phyloP scores from a whole-genome alignment of 1,139 yeast genomes.

The Meyerozyma elateridarum region DNA sequence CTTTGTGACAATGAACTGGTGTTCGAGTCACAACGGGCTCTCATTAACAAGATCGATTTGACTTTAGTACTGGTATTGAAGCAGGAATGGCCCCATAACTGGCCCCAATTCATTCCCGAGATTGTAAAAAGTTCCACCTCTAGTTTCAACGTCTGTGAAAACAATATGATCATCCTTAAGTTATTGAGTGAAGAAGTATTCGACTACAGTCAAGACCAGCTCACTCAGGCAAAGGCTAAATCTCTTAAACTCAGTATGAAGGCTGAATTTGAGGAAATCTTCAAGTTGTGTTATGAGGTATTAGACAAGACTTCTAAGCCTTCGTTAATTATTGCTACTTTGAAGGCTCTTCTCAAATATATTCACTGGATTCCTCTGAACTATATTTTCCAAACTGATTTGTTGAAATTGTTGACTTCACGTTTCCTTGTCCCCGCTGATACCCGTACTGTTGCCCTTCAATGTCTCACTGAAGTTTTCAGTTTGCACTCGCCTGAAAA shows the following conservation, averaged over 20 bases:
- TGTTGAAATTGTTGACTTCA: constrained; percentile 64
- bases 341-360: constrained; percentile 77
- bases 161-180: constrained; percentile 89
- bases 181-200: constrained; percentile 92
- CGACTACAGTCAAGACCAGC: constrained; percentile 89
- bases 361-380: constrained; percentile 93
- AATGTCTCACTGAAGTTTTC: constrained; percentile 89
- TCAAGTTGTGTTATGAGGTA: constrained; percentile 88
- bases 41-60: constrained; percentile 88
- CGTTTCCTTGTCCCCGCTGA: constrained; percentile 77
- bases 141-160: constrained; percentile 91
- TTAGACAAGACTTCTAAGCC: constrained; percentile 84
- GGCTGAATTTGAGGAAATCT: constrained; percentile 88
- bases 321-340: constrained; percentile 77
- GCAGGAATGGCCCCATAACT: constrained; percentile 98
- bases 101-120: constrained; percentile 98
- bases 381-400: constrained; percentile 82
- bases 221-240: constrained; percentile 93
- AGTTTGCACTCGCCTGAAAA: constrained; percentile 58
- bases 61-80: constrained; percentile 90
- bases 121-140: constrained; percentile 80
- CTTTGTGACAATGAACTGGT: constrained; percentile 83
- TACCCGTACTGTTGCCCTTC: constrained; percentile 78
- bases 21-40: constrained; percentile 70
- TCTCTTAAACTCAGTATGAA: constrained; percentile 79